Evolutionary conservation across 371 early-diverging fungal species (phyloP).

Genomic region (Syncephalis plumigaleata): DNA sequence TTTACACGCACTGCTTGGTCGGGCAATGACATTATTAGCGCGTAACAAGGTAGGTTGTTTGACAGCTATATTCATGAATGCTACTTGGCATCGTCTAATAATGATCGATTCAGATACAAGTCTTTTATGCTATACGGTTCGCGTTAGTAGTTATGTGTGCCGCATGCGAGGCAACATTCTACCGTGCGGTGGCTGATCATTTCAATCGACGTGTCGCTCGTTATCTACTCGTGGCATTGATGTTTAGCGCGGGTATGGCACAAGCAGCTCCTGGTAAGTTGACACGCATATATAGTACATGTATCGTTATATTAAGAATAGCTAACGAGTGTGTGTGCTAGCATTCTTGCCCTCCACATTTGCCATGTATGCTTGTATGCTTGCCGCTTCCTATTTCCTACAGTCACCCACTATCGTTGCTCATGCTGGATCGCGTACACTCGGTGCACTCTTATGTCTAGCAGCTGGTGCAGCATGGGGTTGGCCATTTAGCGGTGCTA

Average conservation of each 20-base stretch:
- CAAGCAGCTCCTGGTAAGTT: slow-evolving; percentile 50
- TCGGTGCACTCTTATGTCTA: slow-evolving; percentile 32
- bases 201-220: slow-evolving; percentile 48
- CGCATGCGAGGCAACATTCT: slow-evolving; percentile 53
- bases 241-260: slow-evolving; percentile 73
- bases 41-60: slow-evolving; percentile 24
- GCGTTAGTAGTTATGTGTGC: slow-evolving; percentile 41
- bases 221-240: slow-evolving; percentile 37
- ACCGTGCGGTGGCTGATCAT: slow-evolving; percentile 35
- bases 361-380: slow-evolving; percentile 69
- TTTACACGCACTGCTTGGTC: slow-evolving; percentile 32
- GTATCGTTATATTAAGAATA: no score
- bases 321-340: no score
- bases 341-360: slow-evolving; percentile 84
- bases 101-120: slow-evolving; percentile 37
- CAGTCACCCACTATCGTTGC: slow-evolving; percentile 20
- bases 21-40: slow-evolving; percentile 21
- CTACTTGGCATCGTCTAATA: no score
- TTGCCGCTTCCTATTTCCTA: slow-evolving; percentile 51
- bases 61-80: no score
- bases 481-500: slow-evolving; percentile 77
- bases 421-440: slow-evolving; percentile 24
- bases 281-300: no score
- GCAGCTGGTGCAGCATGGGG: slow-evolving; percentile 58
- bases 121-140: slow-evolving; percentile 57